Evolutionary conservation across 805 yeast genomes (phyloP).

Genomic region (Lipomyces yamadae): DNA sequence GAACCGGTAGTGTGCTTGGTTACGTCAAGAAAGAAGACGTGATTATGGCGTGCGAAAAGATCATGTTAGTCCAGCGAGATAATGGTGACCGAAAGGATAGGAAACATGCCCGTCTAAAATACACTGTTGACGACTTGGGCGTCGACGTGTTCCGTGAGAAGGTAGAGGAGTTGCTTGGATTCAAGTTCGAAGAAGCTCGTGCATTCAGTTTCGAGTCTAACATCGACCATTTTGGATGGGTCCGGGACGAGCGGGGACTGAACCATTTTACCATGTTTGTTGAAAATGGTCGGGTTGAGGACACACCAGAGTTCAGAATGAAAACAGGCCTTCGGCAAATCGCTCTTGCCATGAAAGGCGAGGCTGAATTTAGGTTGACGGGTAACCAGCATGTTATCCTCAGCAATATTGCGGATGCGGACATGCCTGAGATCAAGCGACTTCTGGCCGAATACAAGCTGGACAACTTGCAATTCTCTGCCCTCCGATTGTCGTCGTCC

Average conservation of each 20-base stretch:
- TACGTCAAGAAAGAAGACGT: constrained; percentile 70
- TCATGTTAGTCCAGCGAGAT: constrained; percentile 93
- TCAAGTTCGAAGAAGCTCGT: constrained; percentile 69
- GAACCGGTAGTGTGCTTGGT: constrained; percentile 89
- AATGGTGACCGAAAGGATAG: constrained; percentile 93
- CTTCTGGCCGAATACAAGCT: constrained; percentile 74
- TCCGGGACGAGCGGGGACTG: constrained; percentile 57
- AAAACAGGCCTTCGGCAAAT: constrained; percentile 82
- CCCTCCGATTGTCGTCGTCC: constrained; percentile 84
- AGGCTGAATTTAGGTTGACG: constrained; percentile 89
- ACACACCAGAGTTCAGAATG: constrained; percentile 86
- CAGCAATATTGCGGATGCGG: constrained; percentile 71
- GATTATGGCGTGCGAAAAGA: constrained; percentile 80
- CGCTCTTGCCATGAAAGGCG: constrained; percentile 69
- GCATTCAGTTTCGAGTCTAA: constrained; percentile 82
- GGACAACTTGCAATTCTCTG: constrained; percentile 82
- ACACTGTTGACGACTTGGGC: constrained; percentile 94
- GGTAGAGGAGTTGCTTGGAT: constrained; percentile 84
- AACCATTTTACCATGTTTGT: constrained; percentile 93
- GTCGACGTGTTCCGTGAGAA: constrained; percentile 76
- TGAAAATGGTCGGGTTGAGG: constrained; percentile 96
- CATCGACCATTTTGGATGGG: constrained; percentile 93
- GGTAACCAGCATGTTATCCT: constrained; percentile 93
- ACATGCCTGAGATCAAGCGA: constrained; percentile 64
- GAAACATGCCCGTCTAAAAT: constrained; percentile 97